Percentiles rank a stretch among this genome's conserved stretches.
Conservation (phyloP, 2,329 filamentous ascomycete species). For the Colletotrichum sp. region DNA sequence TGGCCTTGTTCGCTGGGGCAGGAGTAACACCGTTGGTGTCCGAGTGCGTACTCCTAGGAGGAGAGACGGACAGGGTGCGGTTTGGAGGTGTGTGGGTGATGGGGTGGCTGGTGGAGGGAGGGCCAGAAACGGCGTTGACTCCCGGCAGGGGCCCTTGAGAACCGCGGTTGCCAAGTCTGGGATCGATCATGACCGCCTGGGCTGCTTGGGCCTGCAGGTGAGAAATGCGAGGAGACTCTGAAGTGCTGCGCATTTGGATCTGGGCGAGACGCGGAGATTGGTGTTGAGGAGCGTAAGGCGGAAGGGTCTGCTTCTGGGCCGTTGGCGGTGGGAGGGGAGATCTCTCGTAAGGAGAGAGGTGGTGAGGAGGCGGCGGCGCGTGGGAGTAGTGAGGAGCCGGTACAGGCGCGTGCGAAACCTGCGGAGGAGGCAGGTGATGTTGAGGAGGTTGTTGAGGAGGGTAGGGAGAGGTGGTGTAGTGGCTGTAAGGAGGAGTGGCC, state of each 20-base stretch:
- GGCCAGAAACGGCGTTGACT: slow-evolving; percentile 15
- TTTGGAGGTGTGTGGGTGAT: slow-evolving; percentile 46
- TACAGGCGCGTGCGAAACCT: slow-evolving; percentile 27
- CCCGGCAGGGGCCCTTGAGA: slow-evolving; percentile 48
- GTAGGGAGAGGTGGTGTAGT: slow-evolving; percentile 46
- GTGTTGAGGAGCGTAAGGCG: slow-evolving; percentile 35
- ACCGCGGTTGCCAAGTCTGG: slow-evolving; percentile 40
- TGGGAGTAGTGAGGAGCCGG: slow-evolving; percentile 35
- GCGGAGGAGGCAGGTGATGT: slow-evolving; percentile 24
- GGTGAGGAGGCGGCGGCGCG: slow-evolving; percentile 1
- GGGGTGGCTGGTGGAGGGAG: slow-evolving; percentile 37
- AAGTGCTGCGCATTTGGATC: slow-evolving; percentile 15
- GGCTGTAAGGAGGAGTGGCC: slow-evolving; percentile 58
- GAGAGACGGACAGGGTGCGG: slow-evolving; percentile 53
- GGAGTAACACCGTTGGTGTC: slow-evolving; percentile 28
- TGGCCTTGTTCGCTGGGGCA: slow-evolving; percentile 43
- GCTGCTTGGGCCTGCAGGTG: slow-evolving; percentile 48
- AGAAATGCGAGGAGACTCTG: slow-evolving; percentile 49
- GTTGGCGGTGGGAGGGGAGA: slow-evolving; percentile 41
- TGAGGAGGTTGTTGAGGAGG: slow-evolving; percentile 29
- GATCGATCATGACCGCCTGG: slow-evolving; percentile 46
- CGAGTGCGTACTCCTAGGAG: slow-evolving; percentile 46
- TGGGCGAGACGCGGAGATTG: slow-evolving; percentile 33
- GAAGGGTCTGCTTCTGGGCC: slow-evolving; percentile 29
- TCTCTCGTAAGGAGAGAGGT: slow-evolving; percentile 35